Conservation (phyloP, 495 filamentous ascomycete species). For the Penicillium cosmopolitanum region DNA sequence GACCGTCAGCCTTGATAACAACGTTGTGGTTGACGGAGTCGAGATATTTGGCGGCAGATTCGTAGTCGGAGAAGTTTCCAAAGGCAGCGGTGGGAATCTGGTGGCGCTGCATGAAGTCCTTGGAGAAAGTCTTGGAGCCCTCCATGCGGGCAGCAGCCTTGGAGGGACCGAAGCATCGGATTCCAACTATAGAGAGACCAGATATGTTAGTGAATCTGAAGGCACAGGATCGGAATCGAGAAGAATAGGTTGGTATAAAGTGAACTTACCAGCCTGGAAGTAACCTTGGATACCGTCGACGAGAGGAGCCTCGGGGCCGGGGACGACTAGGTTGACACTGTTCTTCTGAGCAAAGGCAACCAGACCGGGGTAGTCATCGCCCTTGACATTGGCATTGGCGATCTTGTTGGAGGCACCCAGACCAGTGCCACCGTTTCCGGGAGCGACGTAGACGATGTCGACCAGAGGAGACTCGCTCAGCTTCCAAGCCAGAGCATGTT, state of each 20-base stretch:
- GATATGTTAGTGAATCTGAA: slow-evolving; percentile 19
- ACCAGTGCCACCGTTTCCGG: slow-evolving; percentile 91
- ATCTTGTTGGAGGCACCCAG: slow-evolving; percentile 63
- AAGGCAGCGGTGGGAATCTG: slow-evolving; percentile 89
- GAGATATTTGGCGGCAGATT: slow-evolving; percentile 74
- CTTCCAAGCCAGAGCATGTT: slow-evolving; percentile 96
- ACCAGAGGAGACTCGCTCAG: slow-evolving; percentile 74
- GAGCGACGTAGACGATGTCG: slow-evolving; percentile 51
- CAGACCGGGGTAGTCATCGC: slow-evolving; percentile 76
- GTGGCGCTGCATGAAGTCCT: slow-evolving; percentile 96
- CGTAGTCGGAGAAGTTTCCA: slow-evolving; percentile 83
- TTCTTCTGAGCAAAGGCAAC: slow-evolving; percentile 74
- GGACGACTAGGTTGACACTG: slow-evolving; percentile 80
- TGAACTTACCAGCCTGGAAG: slow-evolving; percentile 64
- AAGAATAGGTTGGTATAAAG: not conserved
- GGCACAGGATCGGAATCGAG: not conserved
- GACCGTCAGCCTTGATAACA: slow-evolving; percentile 85
- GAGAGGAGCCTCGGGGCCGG: slow-evolving; percentile 91
- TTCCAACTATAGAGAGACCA: slow-evolving; percentile 55
- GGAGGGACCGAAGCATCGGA: slow-evolving; percentile 85
- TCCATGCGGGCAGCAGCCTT: slow-evolving; percentile 89
- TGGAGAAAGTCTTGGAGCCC: slow-evolving; percentile 94
- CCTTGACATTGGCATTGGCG: slow-evolving; percentile 70
- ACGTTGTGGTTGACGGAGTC: slow-evolving; percentile 74
- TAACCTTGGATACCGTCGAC: slow-evolving; percentile 86